Conservation (phyloP, 108 stramenopile species). For the Conticribra weissflogii region DNA sequence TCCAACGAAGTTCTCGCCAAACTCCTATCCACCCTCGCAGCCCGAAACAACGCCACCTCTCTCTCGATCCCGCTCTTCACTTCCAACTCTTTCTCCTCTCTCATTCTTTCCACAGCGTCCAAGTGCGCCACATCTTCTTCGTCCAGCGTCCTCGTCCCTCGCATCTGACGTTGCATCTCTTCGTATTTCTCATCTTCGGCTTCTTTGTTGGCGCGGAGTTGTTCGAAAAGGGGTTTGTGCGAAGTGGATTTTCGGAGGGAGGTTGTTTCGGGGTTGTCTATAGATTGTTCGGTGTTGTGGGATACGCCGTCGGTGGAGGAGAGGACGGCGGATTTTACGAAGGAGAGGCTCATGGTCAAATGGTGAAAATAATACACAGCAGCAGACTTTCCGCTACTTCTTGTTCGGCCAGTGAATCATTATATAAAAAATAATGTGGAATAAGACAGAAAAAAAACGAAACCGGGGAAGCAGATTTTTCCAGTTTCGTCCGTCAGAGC, state of each 20-base stretch:
- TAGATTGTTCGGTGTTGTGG: conserved; percentile 73
- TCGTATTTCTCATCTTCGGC: conserved; percentile 70
- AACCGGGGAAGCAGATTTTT: no score
- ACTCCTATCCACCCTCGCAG: conserved; percentile 61
- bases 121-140: conserved; percentile 87
- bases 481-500: no score
- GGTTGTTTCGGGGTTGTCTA: conserved; percentile 62
- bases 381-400: no score
- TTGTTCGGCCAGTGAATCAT: no score
- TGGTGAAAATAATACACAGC: no score
- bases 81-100: conserved; percentile 47
- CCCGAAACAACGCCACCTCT: conserved; percentile 74
- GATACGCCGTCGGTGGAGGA: conserved; percentile 77
- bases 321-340: conserved; percentile 85
- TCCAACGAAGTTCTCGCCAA: conserved; percentile 19
- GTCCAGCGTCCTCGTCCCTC: conserved; percentile 71
- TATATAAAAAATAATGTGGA: no score
- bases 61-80: conserved; percentile 56
- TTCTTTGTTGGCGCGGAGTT: conserved; percentile 81
- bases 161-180: conserved; percentile 65
- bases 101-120: conserved; percentile 61
- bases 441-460: no score
- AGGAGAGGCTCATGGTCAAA: conserved; percentile 85
- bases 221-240: conserved; percentile 85
- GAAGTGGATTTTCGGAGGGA: conserved; percentile 34